These are phyloP conservation scores for Saccharomycopsis javanensis DNA, from an alignment of 805 yeast species.

Conservation along the genomic window DNA sequence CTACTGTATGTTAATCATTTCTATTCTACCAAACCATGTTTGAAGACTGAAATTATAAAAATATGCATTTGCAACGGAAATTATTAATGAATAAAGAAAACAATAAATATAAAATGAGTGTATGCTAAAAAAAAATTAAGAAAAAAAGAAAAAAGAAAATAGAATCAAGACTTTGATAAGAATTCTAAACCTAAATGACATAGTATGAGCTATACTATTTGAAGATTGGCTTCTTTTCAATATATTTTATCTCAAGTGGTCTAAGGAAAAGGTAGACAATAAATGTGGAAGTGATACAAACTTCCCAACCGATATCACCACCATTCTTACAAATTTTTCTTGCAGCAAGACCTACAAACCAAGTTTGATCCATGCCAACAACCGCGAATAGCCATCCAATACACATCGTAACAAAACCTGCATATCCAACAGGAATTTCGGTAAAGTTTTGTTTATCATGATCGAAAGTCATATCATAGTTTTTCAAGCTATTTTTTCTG, in stretches of 20 bases:
- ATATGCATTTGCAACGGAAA: no score
- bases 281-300: slow-evolving; percentile 59
- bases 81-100: no score
- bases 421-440: slow-evolving; percentile 60
- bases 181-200: background rate
- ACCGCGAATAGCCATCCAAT: slow-evolving; percentile 81
- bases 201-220: background rate
- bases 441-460: slow-evolving; percentile 29
- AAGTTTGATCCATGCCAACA: slow-evolving; percentile 78
- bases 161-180: no score
- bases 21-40: no score
- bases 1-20: no score
- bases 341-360: slow-evolving; percentile 71
- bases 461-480: slow-evolving; percentile 56
- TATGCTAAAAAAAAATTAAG: no score
- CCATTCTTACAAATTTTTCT: slow-evolving; percentile 51
- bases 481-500: slow-evolving; percentile 44
- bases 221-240: slow-evolving; percentile 24
- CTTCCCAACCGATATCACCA: slow-evolving; percentile 83
- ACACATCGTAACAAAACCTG: slow-evolving; percentile 69
- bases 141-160: no score
- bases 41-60: no score
- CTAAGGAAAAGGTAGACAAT: slow-evolving; percentile 49
- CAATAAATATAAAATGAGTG: no score
- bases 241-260: slow-evolving; percentile 57